Conservation (phyloP, 805 yeast species). For the Wickerhamiella lipophila region DNA sequence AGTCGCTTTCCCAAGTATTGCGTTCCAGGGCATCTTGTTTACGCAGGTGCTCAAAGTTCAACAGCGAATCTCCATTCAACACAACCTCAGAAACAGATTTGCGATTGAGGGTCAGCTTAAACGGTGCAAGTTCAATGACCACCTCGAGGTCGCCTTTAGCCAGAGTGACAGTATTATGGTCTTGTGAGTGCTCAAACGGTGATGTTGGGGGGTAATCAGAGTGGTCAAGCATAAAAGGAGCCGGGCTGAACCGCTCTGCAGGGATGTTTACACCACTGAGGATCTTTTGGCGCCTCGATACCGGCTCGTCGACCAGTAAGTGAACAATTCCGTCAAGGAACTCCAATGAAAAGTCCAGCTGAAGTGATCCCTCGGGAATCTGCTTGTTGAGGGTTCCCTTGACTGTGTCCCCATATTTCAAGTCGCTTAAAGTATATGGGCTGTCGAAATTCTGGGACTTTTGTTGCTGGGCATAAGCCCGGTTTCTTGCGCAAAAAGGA, state of each 20-base stretch:
- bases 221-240: slow-evolving; percentile 14
- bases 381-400: slow-evolving; percentile 26
- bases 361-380: slow-evolving; percentile 25
- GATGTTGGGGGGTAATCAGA: background rate
- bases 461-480: slow-evolving; percentile 46
- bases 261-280: background rate
- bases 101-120: slow-evolving; percentile 39
- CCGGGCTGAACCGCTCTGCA: slow-evolving; percentile 17
- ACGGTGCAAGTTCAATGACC: slow-evolving; percentile 35
- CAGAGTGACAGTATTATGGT: background rate
- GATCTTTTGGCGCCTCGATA: slow-evolving; percentile 25
- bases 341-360: slow-evolving; percentile 45
- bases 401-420: slow-evolving; percentile 5
- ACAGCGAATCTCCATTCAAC: slow-evolving; percentile 54
- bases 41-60: slow-evolving; percentile 79
- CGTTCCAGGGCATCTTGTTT: slow-evolving; percentile 31
- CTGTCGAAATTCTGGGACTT: slow-evolving; percentile 33
- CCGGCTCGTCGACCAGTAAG: slow-evolving; percentile 51
- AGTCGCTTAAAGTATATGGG: slow-evolving; percentile 24
- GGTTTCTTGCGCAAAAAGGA: slow-evolving; percentile 74
- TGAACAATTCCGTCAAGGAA: slow-evolving; percentile 54
- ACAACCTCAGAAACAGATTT: slow-evolving; percentile 38
- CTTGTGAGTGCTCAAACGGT: background rate
- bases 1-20: slow-evolving; percentile 46
- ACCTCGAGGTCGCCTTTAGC: slow-evolving; percentile 27